Base-by-base conservation (phyloP, 176 grass and related monocot genomes). In the Calamus simplicifolius region DNA sequence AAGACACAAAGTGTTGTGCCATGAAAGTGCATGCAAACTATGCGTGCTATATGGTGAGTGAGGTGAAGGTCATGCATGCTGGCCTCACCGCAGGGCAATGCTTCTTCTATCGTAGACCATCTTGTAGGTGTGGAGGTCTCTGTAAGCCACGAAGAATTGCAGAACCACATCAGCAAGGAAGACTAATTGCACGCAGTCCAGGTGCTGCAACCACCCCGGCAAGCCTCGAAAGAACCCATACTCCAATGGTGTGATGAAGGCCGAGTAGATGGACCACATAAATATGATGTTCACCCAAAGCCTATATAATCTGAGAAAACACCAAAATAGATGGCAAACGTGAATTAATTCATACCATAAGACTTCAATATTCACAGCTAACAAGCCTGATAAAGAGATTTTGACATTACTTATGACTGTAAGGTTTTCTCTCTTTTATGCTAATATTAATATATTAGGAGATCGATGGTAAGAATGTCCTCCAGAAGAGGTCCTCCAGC, bases 161-260 rank as follows among this genome's bases (percentile, higher is more conserved):
- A 85, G 59, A 21, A 80, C 62, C 50, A 90, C 71, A 77, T 96
- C 91, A 43, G 70, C 80, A 18, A 90, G 80, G 80, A 90, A 96
- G 73, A 96, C 19, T 54, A 90, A 55, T 76, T 96, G 86, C 19
- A 66, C 83, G 61, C 71, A 96, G 51, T 96, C 86, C 29, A 96
- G 83, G 75, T 85, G 60, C 25, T 74, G 51, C 19, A 90, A 35
- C 53, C 77, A 70, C 54, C 81, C 61, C 3, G 91, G 86, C 71
- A 90, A 63, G 5, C 86, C 91, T 0, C 83, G 74, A 70, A 96
- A 96, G 77, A 90, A 90, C 50, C 77, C 81, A 31, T 85, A 96
- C 54, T 84, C 91, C 64, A 96, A 70, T n/a, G 86, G 83, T 25
- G 91, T 87, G 77, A 80, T 85, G 83, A 96, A 90, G 60, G 78